phyloP scores from a whole-genome alignment of 305 asterid genomes.

The Nicotiana rustica region DNA sequence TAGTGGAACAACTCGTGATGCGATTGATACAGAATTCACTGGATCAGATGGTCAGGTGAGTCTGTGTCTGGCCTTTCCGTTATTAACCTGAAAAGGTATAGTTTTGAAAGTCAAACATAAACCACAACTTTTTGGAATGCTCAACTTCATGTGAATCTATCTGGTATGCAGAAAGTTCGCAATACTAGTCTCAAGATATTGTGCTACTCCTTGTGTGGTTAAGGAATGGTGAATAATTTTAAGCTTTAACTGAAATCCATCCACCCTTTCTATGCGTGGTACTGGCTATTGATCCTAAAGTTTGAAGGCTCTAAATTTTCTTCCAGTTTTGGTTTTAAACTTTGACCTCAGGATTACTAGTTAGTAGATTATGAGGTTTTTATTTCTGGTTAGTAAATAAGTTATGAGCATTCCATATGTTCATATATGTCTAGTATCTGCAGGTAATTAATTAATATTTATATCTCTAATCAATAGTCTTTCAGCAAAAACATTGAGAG shows the following conservation, averaged over 20 bases:
- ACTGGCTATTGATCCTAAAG: not conserved
- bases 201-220: conserved; percentile 5
- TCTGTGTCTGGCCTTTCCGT: conserved; percentile 32
- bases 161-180: not conserved
- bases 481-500: too few species aligned
- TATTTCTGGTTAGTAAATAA: not conserved
- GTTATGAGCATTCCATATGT: not conserved
- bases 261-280: not conserved
- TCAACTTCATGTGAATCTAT: not conserved
- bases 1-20: conserved; percentile 99
- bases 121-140: not conserved
- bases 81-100: not conserved
- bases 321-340: not conserved
- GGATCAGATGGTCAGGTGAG: conserved; percentile 91
- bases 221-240: not conserved
- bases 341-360: not conserved
- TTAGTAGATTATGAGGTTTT: conserved; percentile 4
- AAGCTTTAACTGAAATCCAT: not conserved
- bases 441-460: not conserved
- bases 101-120: not conserved
- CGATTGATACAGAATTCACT: conserved; percentile 84
- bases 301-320: not conserved
- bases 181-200: not conserved
- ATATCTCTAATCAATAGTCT: not conserved
- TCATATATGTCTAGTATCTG: not conserved